Evolutionary conservation across 805 yeast genomes (phyloP).

Genomic region (Candida sanyiensis): DNA sequence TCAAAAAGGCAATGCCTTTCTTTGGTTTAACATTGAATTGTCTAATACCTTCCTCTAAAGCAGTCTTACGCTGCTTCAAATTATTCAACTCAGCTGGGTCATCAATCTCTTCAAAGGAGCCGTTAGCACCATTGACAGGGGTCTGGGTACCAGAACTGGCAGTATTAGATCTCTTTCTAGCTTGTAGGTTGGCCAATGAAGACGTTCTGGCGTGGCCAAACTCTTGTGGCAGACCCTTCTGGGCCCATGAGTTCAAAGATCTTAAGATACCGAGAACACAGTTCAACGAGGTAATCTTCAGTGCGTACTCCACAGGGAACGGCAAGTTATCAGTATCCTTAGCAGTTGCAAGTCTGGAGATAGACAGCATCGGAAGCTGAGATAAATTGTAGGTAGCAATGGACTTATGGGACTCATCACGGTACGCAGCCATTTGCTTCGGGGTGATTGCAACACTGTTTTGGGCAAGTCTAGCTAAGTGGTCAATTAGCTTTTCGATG

Average conservation of each 20-base stretch:
- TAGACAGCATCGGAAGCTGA: slow-evolving; percentile 71
- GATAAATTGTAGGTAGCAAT: slow-evolving; percentile 69
- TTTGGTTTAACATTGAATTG: slow-evolving; percentile 83
- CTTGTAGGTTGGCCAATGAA: slow-evolving; percentile 10
- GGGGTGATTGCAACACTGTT: slow-evolving; percentile 67
- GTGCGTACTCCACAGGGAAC: slow-evolving; percentile 76
- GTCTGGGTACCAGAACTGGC: slow-evolving; percentile 20
- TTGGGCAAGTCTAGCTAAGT: slow-evolving; percentile 61
- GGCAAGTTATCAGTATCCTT: slow-evolving; percentile 41
- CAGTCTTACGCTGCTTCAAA: slow-evolving; percentile 76
- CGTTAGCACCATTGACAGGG: slow-evolving; percentile 6
- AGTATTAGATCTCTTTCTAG: slow-evolving; percentile 26
- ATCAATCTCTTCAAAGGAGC: slow-evolving; percentile 41
- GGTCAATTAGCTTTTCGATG: slow-evolving; percentile 77
- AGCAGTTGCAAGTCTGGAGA: slow-evolving; percentile 56
- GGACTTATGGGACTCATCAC: slow-evolving; percentile 46
- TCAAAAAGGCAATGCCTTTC: slow-evolving; percentile 61
- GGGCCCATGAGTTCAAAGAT: slow-evolving; percentile 84
- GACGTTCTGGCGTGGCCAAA: slow-evolving; percentile 15
- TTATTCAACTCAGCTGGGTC: slow-evolving; percentile 83
- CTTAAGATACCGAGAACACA: slow-evolving; percentile 77
- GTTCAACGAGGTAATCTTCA: slow-evolving; percentile 75
- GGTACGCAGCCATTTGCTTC: slow-evolving; percentile 54
- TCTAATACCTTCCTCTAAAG: slow-evolving; percentile 67
- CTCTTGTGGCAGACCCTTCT: slow-evolving; percentile 43